Evolutionary conservation across 176 grass and related monocot genomes (phyloP).

Genomic region (Chrysopogon serrulatus): DNA sequence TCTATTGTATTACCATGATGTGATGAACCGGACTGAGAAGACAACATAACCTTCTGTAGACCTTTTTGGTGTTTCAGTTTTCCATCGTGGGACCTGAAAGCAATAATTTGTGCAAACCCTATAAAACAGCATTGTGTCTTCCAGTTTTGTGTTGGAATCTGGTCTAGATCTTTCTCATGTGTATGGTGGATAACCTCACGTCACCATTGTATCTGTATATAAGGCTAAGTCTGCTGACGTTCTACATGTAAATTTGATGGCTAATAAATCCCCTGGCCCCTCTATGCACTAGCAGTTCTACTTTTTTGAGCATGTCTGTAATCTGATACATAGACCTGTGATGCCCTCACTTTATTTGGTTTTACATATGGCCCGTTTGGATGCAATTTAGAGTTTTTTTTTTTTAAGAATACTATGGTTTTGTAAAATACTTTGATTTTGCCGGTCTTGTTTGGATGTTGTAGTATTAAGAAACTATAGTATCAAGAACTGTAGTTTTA

Average conservation of each 20-base stretch:
- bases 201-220: constrained; percentile 19
- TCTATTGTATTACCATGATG: constrained; percentile 96
- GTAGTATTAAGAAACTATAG: too few species aligned
- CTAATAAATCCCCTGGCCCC: not conserved
- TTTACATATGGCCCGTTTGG: not conserved
- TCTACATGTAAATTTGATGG: not conserved
- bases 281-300: not conserved
- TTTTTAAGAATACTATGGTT: too few species aligned
- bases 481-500: too few species aligned
- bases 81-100: not conserved
- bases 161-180: not conserved
- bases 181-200: not conserved
- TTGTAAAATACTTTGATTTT: too few species aligned
- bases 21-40: constrained; percentile 76
- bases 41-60: not conserved
- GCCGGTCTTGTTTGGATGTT: too few species aligned
- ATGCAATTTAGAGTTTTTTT: too few species aligned
- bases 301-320: not conserved
- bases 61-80: not conserved
- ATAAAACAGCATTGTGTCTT: not conserved
- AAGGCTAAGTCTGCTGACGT: not conserved
- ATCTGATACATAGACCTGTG: not conserved
- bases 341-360: not conserved
- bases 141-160: not conserved
- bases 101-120: constrained; percentile 14